Percentiles rank a stretch among this genome's conserved stretches.
These are phyloP conservation scores for Rhodomyrtus psidioides DNA, from an alignment of 441 rosid genomes.

Conservation along the genomic window DNA sequence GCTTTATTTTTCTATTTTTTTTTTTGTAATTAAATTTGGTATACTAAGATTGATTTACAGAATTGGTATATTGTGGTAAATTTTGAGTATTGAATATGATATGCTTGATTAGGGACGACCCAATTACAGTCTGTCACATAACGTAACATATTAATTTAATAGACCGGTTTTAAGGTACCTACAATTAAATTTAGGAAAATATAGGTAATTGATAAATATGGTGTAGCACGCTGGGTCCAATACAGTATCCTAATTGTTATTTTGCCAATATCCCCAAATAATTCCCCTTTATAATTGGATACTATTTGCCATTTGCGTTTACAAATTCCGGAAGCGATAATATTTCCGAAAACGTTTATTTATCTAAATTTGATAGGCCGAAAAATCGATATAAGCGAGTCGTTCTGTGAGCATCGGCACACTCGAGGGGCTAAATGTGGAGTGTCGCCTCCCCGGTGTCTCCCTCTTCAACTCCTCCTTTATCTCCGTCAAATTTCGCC, in stretches of 20 bases:
- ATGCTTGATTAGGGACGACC: not conserved
- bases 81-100: not conserved
- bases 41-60: not conserved
- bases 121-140: too few species aligned
- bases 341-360: not conserved
- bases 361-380: not conserved
- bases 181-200: not conserved
- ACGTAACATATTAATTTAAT: not conserved
- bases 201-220: not conserved
- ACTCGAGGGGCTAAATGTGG: not conserved
- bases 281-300: not conserved
- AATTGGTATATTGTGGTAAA: too few species aligned
- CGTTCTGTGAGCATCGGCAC: not conserved
- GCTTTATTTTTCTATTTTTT: too few species aligned
- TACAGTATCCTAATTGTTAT: not conserved
- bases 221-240: not conserved
- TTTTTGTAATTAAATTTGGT: too few species aligned
- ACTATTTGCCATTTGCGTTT: not conserved
- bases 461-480: not conserved
- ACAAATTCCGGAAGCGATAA: not conserved
- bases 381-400: not conserved
- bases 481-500: not conserved
- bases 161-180: not conserved
- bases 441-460: not conserved
- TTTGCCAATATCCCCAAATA: not conserved